phyloP scores from a whole-genome alignment of 2,329 filamentous ascomycete species.

The Pezicula carpinea region DNA sequence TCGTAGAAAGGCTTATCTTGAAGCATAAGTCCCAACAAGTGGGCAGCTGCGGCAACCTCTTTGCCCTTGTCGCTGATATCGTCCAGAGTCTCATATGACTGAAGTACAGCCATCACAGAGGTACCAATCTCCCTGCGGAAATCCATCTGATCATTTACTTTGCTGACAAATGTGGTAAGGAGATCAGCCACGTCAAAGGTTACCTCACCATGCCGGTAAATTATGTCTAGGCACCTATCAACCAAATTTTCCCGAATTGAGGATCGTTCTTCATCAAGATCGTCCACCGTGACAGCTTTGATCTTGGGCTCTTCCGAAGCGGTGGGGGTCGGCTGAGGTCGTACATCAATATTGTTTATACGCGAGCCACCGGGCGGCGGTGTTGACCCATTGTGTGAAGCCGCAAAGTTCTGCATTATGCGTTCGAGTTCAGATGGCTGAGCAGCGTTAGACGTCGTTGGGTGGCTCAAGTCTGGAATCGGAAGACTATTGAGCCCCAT shows the following conservation, averaged over 20 bases:
- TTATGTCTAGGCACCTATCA: conserved; percentile 83
- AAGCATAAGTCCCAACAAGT: conserved; percentile 82
- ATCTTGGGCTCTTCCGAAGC: background rate
- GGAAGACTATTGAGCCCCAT: conserved; percentile 14
- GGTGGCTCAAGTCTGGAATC: background rate
- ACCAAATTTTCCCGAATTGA: conserved; percentile 74
- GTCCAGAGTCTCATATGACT: conserved; percentile 59
- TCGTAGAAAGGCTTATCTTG: conserved; percentile 79
- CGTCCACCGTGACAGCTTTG: conserved; percentile 59
- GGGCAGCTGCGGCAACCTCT: conserved; percentile 86
- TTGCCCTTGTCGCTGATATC: conserved; percentile 43
- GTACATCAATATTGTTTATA: background rate
- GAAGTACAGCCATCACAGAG: conserved; percentile 78
- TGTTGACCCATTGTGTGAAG: background rate
- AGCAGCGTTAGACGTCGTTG: background rate
- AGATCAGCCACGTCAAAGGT: conserved; percentile 90
- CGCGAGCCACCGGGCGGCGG: background rate
- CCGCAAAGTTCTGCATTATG: background rate
- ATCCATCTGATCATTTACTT: conserved; percentile 51
- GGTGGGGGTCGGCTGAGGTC: background rate
- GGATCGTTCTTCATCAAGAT: conserved; percentile 70
- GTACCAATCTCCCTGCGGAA: conserved; percentile 69
- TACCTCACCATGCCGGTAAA: conserved; percentile 80
- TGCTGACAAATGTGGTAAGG: conserved; percentile 66
- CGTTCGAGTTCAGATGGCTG: background rate